Base-by-base conservation (phyloP, 2,329 filamentous ascomycete species). In the Monosporascus sp. region DNA sequence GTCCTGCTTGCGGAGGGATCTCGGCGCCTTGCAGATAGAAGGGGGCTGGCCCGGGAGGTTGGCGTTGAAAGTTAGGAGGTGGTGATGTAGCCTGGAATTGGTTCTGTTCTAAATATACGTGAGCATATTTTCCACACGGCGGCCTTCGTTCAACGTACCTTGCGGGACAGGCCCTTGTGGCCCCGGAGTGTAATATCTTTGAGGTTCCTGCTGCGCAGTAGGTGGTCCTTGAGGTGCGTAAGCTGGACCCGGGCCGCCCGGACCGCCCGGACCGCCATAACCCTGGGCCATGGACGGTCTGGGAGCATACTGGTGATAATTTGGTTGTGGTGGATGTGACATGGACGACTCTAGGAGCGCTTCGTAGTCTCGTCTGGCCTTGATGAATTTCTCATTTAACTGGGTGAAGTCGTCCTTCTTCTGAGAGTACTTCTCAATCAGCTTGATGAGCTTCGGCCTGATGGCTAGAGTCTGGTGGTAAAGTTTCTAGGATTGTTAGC, bases 351-450 rank as follows among this genome's bases (percentile, higher is more conserved):
- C 94, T 20, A 99, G 78, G n/a, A 99, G 80, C 31, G 89, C 86
- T 72, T 99, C 94, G 69, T 99, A 99, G 72, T 99, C 94, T 63
- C 93, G 84, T 59, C 94, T 86, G 46, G 94, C 94, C 73, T 99
- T 99, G 78, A 99, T 97, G 71, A 99, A 99, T 74, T 97, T 97
- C 71, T 99, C 94, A 66, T 99, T 99, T 57, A 99, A 77, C 68
- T 97, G 93, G 2, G 94, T 97, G 67, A 99, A 97, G 70, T 99
- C 94, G 72, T 99, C 94, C 74, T 99, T 99, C 82, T 96, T 97
- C 69, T 99, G 94, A 9, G 94, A 97, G 68, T 99, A 99, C 70
- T 97, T 97, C 57, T 95, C 94, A 68, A 99, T 99, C 48, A 99
- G 76, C 74, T 97, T 95, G 68, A 99, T 97, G 57, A 99, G 76